Conservation (phyloP, 495 filamentous ascomycete species). For the Tetracladium marchalianum region DNA sequence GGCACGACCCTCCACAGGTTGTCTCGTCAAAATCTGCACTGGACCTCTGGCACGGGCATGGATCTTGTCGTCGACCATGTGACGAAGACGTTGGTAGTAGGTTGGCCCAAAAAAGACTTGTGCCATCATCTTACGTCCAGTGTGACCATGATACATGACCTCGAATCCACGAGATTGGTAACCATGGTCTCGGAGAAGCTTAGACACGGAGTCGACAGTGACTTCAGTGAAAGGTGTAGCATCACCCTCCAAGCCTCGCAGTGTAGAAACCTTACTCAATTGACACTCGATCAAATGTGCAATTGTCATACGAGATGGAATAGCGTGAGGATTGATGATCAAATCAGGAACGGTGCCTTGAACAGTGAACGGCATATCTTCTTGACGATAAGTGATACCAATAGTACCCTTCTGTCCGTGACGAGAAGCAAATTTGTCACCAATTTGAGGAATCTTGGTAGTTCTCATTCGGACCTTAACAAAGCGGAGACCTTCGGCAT, state of each 20-base stretch:
- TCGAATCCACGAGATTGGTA: conserved; percentile 97
- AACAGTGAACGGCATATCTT: conserved; percentile 96
- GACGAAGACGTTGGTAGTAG: conserved; percentile 96
- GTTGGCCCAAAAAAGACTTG: conserved; percentile 97
- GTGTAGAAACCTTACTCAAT: conserved; percentile 84
- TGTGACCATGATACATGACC: conserved; percentile 98
- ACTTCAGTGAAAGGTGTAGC: conserved; percentile 98
- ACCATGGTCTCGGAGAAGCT: conserved; percentile 77
- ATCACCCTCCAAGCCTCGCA: conserved; percentile 89
- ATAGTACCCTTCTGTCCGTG: conserved; percentile 99
- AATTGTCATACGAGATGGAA: conserved; percentile 99
- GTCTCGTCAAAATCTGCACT: conserved; percentile 92
- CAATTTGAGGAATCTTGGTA: conserved; percentile 96
- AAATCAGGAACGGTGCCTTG: conserved; percentile 89
- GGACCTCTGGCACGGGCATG: conserved; percentile 93
- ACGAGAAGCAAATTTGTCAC: conserved; percentile 97
- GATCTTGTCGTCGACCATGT: conserved; percentile 99
- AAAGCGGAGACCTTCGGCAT: conserved; percentile 80
- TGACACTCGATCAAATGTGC: conserved; percentile 99
- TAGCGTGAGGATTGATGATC: conserved; percentile 99
- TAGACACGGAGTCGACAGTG: conserved; percentile 88
- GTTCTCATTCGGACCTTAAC: conserved; percentile 96
- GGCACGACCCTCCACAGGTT: conserved; percentile 97
- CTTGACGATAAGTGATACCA: conserved; percentile 92
- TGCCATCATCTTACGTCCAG: conserved; percentile 80